phyloP scores from a whole-genome alignment of 2,329 filamentous ascomycete species.

The Colletotrichum karsti region DNA sequence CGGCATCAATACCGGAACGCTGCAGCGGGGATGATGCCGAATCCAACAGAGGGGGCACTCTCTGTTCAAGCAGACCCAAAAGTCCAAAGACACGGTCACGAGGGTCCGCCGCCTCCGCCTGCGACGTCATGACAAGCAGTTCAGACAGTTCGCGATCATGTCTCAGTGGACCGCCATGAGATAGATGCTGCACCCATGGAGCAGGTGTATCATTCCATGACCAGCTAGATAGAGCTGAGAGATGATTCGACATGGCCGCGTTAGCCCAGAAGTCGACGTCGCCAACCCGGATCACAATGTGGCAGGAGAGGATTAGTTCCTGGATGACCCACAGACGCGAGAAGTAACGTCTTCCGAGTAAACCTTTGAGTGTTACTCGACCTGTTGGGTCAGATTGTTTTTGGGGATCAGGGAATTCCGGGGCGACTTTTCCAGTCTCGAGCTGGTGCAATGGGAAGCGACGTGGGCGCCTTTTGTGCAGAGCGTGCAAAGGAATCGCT shows the following conservation, averaged over 20 bases:
- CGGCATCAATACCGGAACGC: too few relatives aligned
- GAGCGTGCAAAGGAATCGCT: neutral
- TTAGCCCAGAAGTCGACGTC: conserved; percentile 1
- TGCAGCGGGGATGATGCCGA: too few relatives aligned
- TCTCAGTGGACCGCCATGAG: neutral
- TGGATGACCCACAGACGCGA: neutral
- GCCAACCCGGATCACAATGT: neutral
- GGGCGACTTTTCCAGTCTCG: neutral
- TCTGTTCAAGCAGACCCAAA: neutral
- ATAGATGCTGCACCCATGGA: neutral
- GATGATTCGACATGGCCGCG: neutral
- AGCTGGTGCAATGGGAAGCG: neutral
- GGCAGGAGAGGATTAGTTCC: neutral
- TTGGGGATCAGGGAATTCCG: neutral
- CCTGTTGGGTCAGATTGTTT: neutral
- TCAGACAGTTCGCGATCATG: neutral
- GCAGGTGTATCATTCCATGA: neutral
- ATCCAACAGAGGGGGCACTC: neutral
- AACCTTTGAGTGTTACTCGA: neutral
- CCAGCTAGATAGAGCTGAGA: neutral
- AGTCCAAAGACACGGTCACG: conserved; percentile 14
- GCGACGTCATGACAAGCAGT: neutral
- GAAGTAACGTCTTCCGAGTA: conserved; percentile 22
- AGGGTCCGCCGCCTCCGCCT: neutral
- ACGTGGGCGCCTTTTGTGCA: neutral